Conservation (phyloP, 257 asterid species). For the Marsdenia floribunda region DNA sequence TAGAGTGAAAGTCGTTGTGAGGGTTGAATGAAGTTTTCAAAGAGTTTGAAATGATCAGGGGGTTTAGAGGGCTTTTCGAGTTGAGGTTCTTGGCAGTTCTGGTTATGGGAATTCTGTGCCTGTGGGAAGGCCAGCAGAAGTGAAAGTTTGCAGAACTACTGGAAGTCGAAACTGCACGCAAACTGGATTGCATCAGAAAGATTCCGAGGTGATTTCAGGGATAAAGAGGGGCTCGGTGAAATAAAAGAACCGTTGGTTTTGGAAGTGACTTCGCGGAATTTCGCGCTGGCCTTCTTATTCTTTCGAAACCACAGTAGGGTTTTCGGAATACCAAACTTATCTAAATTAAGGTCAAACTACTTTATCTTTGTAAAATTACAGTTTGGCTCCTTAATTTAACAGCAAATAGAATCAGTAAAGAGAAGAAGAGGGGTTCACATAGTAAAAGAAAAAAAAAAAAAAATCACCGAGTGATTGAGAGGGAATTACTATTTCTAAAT, state of each 20-base stretch:
- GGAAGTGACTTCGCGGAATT: not conserved
- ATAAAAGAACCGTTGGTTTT: not conserved
- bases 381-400: not conserved
- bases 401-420: not conserved
- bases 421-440: not conserved
- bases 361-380: not conserved
- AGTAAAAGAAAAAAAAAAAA: too few species aligned
- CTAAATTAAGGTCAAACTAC: not conserved
- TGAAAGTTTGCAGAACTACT: conserved; percentile 9
- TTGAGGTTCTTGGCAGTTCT: conserved; percentile 21
- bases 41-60: conserved; percentile 39
- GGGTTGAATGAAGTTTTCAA: conserved; percentile 29
- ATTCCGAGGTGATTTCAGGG: not conserved
- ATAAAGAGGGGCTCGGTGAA: not conserved
- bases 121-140: conserved; percentile 24
- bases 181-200: conserved; percentile 18
- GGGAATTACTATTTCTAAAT: too few species aligned
- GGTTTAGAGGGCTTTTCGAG: conserved; percentile 52
- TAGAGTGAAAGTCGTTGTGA: conserved; percentile 24
- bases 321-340: not conserved
- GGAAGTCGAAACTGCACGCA: conserved; percentile 14
- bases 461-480: too few species aligned
- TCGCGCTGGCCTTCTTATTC: not conserved
- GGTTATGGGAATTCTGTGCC: conserved; percentile 18
- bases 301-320: not conserved